Base-by-base conservation (phyloP, 2,329 filamentous ascomycete genomes). In the Lasiodiplodia sp. region DNA sequence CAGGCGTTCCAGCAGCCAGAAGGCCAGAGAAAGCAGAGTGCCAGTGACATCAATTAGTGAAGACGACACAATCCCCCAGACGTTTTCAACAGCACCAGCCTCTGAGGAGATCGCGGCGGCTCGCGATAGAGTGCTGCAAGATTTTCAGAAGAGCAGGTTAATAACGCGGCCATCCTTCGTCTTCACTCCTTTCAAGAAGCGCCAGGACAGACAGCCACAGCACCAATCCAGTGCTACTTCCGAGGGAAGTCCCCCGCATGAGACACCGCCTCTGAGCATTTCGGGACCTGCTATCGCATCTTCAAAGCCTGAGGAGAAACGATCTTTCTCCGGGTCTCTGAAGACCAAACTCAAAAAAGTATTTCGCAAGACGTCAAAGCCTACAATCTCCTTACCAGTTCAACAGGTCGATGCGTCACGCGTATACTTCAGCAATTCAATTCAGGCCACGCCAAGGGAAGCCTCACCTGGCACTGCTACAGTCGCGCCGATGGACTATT, bases 261-360 rank as follows among this genome's bases (percentile, higher is more conserved):
- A 40, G 44, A 23, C 60, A 4, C 18, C 53, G 8, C 34, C 58
- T 21, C 18, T 49, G 4, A 60, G 28, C 1, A 23, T 66, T 16
- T 23, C 60, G 5, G 28, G 31, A 21, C 57, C 51, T 11, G 31
- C 44, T 18, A 23, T 23, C 16, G 18, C 7, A n/a, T 12, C 47
- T 2, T 31, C 34, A 8, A 69, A 67, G 52, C 72, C 67, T 2
- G 74, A 81, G 37, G 58, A 65, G n/a, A 88, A 85, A 63, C 84
- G 90, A 28, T 89, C 88, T 38, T 87, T 89, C 16, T 92, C 91
- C 0, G 85, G 83, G 18, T 87, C 85, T 0, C 73, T 93, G 49
- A 91, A 85, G 73, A 85, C 83, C 58, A 91, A 84, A 69, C 73
- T 93, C 69, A 90, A 85, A 76, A 85, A 79, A 47, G 80, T 90